Evolutionary conservation across 2,329 filamentous ascomycete species (phyloP), one percentile per base, ranked within the genome.

Genomic region (Ophiocordyceps camponoti-floridani): DNA sequence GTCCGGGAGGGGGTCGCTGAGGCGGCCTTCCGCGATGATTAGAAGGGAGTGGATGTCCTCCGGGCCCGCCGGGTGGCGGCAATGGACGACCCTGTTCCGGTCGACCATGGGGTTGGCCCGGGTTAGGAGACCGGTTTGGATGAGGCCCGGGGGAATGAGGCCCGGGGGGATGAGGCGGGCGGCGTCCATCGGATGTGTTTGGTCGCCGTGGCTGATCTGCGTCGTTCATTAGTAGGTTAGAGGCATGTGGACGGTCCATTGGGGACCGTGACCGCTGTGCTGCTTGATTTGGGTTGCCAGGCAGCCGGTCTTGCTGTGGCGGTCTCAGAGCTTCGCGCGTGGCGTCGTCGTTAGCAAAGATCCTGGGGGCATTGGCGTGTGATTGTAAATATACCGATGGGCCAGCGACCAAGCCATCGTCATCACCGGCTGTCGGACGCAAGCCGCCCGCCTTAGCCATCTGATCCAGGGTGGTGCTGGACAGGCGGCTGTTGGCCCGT

Each of bases 401-500:
- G 59, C 67, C 65, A 53, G 54, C 49, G 50, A 53, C 54, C 49
- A 52, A 52, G 49, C 53, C 52, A 48, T 61, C 56, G 49, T 62
- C 60, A 51, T 51, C 55, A 42, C 54, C 56, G 46, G 56, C 58
- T 49, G 53, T 58, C 50, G 50, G 52, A 46, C 48, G 48, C 46
- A 45, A 54, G 41, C 72, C 74, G 45, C 75, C 76, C 41, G 82
- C 82, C 51, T 80, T 82, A 30, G 77, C 77, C 57, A 96, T 70
- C 57, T 95, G 86, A 41, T 79, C 73, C 41, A 95, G 68, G 1
- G 89, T 96, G 1, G 78, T 79, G 52, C 72, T 75, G 26, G 91
- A 94, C 58, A 96, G 79, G 19, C 86, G 80, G 52, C 82, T 87
- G 52, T 86, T 91, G 44, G 84, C 85, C 50, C 79, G 79, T 49